Percentiles rank a stretch among this genome's conserved stretches.
Conservation (phyloP, 495 filamentous ascomycete genomes). For the Neurospora terricola region DNA sequence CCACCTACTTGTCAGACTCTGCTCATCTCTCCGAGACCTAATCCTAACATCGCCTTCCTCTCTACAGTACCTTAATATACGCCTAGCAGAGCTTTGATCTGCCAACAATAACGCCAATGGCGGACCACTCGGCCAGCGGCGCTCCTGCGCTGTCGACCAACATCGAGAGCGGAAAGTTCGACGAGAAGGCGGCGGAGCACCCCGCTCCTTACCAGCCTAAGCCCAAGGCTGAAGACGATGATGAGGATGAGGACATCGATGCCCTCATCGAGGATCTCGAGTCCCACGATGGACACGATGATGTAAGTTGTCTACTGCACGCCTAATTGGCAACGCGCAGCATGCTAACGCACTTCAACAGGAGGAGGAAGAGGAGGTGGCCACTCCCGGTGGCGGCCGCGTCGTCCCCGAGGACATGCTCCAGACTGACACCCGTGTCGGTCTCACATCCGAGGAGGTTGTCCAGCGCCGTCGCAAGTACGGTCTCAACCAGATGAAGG, state of each 20-base stretch:
- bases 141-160: constrained; percentile 43
- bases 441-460: constrained; percentile 68
- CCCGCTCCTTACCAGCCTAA: constrained; percentile 17
- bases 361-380: constrained; percentile 48
- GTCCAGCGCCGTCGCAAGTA: constrained; percentile 60
- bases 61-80: constrained; percentile 2
- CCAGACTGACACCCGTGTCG: constrained; percentile 56
- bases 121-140: constrained; percentile 33
- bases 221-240: constrained; percentile 38
- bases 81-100: constrained; percentile 28
- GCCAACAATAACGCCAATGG: constrained; percentile 31
- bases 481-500: constrained; percentile 80
- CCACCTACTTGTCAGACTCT: not conserved
- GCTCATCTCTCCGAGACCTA: not conserved
- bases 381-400: constrained; percentile 38
- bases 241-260: constrained; percentile 67
- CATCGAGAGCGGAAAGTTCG: constrained; percentile 45
- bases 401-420: constrained; percentile 52
- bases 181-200: constrained; percentile 41
- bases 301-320: constrained; percentile 13
- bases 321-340: not conserved
- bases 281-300: constrained; percentile 56
- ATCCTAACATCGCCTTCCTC: not conserved
- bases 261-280: constrained; percentile 75
- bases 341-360: constrained; percentile 11